Conservation (phyloP, 1,284 basidiomycete genomes). For the Pseudozyma pruni region DNA sequence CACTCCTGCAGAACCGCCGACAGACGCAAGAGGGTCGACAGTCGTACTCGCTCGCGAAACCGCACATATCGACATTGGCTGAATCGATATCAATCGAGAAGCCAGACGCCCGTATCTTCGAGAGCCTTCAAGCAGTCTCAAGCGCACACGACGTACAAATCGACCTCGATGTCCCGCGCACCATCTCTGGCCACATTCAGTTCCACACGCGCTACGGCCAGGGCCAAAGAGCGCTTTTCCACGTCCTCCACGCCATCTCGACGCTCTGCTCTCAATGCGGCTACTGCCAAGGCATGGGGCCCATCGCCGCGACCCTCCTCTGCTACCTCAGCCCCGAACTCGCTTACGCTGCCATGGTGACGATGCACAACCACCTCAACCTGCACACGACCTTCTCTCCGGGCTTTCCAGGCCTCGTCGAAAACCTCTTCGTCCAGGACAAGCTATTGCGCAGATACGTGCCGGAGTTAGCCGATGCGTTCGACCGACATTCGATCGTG, state of each 20-base stretch:
- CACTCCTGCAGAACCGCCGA: constrained; percentile 70
- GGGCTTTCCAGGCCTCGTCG: constrained; percentile 93
- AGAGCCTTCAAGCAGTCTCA: constrained; percentile 68
- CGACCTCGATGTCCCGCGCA: constrained; percentile 95
- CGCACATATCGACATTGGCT: constrained; percentile 7
- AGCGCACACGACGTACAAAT: constrained; percentile 95
- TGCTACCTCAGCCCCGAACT: constrained; percentile 80
- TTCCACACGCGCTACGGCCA: constrained; percentile 95
- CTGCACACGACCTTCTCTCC: constrained; percentile 91
- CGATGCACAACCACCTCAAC: constrained; percentile 78
- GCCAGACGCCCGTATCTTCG: constrained; percentile 4
- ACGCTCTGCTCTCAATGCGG: constrained; percentile 86
- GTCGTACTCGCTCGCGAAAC: constrained; percentile 21
- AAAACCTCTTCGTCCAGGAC: constrained; percentile 93
- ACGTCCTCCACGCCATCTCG: constrained; percentile 91
- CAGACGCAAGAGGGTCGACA: constrained; percentile 71
- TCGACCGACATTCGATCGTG: constrained; percentile 80
- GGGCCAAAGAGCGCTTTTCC: constrained; percentile 76
- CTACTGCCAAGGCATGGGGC: constrained; percentile 99
- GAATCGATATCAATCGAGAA: constrained; percentile 4
- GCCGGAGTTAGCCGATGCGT: constrained; percentile 85
- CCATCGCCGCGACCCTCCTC: constrained; percentile 91
- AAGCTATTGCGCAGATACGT: constrained; percentile 82
- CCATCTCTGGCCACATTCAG: constrained; percentile 91
- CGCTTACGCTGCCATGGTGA: constrained; percentile 83